Evolutionary conservation across 75 land plant species (phyloP).

Genomic region (Gnetum montanum): DNA sequence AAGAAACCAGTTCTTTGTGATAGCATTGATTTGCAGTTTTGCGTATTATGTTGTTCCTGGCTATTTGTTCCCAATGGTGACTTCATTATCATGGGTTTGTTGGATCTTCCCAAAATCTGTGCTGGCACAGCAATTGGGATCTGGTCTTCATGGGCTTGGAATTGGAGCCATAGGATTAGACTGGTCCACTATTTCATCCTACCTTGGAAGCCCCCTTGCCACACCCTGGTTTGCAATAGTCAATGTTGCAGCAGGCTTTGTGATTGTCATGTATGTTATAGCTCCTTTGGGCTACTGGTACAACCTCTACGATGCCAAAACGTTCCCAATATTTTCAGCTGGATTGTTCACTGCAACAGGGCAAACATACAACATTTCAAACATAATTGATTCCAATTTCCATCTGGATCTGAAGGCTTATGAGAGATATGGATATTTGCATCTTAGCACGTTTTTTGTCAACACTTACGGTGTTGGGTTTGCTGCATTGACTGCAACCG

Average conservation of each 20-base stretch:
- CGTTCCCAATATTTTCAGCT: conserved; percentile 23
- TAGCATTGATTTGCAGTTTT: conserved; percentile 17
- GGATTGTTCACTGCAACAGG: conserved; percentile 14
- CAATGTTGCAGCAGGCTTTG: conserved; percentile 18
- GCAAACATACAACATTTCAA: conserved; percentile 6
- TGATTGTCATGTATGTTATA: conserved; percentile 14
- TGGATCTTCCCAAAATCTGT: conserved; percentile 24
- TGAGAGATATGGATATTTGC: conserved; percentile 4
- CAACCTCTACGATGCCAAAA: conserved; percentile 20
- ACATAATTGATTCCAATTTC: conserved; percentile 7
- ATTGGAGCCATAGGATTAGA: conserved; percentile 23
- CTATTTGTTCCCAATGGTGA: conserved; percentile 17
- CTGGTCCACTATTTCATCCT: conserved; percentile 20
- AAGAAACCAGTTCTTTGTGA: conserved; percentile 18
- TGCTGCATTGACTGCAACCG: conserved; percentile 22
- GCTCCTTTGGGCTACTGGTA: conserved; percentile 14
- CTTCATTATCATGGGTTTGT: conserved; percentile 28
- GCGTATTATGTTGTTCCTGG: conserved; percentile 25
- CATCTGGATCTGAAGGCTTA: conserved; percentile 12
- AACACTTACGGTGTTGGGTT: conserved; percentile 24
- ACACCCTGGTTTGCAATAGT: conserved; percentile 25
- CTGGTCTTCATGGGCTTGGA: conserved; percentile 26
- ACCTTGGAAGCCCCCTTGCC: conserved; percentile 24
- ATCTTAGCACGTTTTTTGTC: conserved; percentile 23
- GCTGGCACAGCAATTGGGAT: conserved; percentile 21